Evolutionary conservation across 2,329 filamentous ascomycete species (phyloP), one percentile per base, ranked within the genome.

Genomic region (Fusarium sp.): DNA sequence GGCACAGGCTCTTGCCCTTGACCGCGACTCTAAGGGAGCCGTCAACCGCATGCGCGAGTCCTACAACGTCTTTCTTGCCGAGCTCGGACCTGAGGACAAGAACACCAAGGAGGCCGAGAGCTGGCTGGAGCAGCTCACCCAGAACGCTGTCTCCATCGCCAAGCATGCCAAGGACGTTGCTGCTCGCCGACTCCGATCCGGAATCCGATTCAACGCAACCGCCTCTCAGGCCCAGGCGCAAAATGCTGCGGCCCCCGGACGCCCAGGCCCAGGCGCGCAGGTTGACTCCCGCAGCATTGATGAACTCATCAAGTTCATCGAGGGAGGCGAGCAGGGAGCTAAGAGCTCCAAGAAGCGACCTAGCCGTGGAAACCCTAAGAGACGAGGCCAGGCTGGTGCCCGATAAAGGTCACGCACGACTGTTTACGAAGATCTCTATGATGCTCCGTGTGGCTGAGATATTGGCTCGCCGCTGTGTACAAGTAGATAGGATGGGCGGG

Each of bases 21-120:
- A 99, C 79, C 91, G 95, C 74, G 94, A 99, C 79, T 91, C 93
- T 74, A 97, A 97, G 84, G 91, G 86, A 51, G 94, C 96, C 13
- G 94, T 99, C 61, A 89, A 88, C 77, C 91, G 92, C 78, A 99
- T 99, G 96, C 92, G 93, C 65, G 94, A 97, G 80, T 96, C 93
- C 49, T 97, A 94, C 84, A 97, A 91, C 81, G 96, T 97, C 78
- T 99, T 99, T 89, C 88, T 94, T 69, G 83, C 85, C 62, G 89
- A 96, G 76, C 90, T 99, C 5, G 96, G 96, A 27, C 84, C 93
- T 2, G 90, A 97, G 38, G 94, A 98, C 80, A 93, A 94, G 80
- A 98, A 99, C 84, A 99, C 96, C 68, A 97, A 97, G 84, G 96
- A 99, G 79, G 95, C 96, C 2, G 94, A 97, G 83, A 92, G 88